Base-by-base conservation (phyloP, 2,329 filamentous ascomycete genomes). In the Boeremia exigua region DNA sequence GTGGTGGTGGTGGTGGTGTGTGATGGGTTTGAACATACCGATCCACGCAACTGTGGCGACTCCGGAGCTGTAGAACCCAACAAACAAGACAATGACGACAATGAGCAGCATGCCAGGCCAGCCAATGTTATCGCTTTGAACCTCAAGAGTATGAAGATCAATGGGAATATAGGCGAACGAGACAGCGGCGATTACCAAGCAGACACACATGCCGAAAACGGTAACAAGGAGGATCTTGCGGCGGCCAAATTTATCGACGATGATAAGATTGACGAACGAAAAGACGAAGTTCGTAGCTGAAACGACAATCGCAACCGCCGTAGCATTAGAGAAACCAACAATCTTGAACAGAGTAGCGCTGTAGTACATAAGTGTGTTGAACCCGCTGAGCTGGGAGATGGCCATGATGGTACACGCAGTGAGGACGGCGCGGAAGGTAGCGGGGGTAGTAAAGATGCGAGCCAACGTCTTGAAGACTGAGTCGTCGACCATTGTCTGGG, bases 291-390 rank as follows among this genome's bases (percentile, higher is more conserved):
- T 96, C 25, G 92, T 94, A 38, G 88, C 81, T 0, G 92, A 91
- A 8, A 96, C 88, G 1, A 86, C 88, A 56, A 96, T 83, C 1
- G 91, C 91, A 1, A 90, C 92, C 45, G 94, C 82, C 0, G 91
- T 95, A 5, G 92, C 91, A 51, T 86, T 89, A 37, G 83, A 82
- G 72, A 96, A 96, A 0, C 89, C 89, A 0, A 96, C 83, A 29
- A 92, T 82, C 29, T 71, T 73, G 61, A 77, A 77, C 8, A 77
- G 66, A 0, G 72, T 76, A 2, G 69, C 67, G 10, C 63, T 67
- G 55, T 75, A 96, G 76, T 96, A 96, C 91, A 96, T 96, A 28
- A 96, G 81, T 10, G 90, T 92, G 75, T 96, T 96, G 67, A 76
- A 76, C 14, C 75, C 74, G 23, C 62, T 65, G 6, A 76, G 62